Evolutionary conservation across 164 flowering plant genomes (phyloP), one percentile per base, ranked within the genome.

Genomic region (Tinospora cordifolia): DNA sequence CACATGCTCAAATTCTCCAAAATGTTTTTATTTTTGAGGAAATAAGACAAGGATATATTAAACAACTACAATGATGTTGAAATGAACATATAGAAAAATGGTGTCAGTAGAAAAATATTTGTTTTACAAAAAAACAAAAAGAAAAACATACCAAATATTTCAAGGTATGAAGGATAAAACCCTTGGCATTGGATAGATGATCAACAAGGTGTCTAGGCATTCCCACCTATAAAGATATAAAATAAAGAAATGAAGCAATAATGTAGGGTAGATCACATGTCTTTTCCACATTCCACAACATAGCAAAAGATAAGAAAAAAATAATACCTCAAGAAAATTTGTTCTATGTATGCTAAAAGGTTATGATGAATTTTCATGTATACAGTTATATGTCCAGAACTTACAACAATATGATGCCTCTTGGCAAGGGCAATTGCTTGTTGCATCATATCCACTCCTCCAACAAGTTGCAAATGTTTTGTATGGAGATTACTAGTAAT

Each of bases 191-290:
- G 9, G 88, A 64, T 62, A 94, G 75, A 81, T 94, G 99, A 82
- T 94, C 98, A 76, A 86, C 40, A 54, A 94, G 88, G 9, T 97
- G 93, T 22, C 99, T 97, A 81, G 97, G 99, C 1, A 98, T 94
- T 69, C 84, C 97, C 65, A 90, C 99, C 99, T 92, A 68, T 36
- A 72, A 54, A 69, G 40, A 68, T 58, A 46, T 54, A 71, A 3
- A 39, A 3, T 1, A 66, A 65, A 30, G 27, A 62, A 60, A 34
- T 34, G 1, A 71, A 30, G 44, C 26, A 30, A 24, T 15, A 27
- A 17, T n/a, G 44, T 41, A 62, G 10, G 46, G 41, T 22, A 62
- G 21, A 10, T 6, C n/a, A 57, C 36, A 46, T 30, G 8, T 54
- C 0, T 54, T 21, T 22, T 21, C 8, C 60, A 51, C 58, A 51